Evolutionary conservation across 2,329 filamentous ascomycete genomes (phyloP), one percentile per base, ranked within the genome.

Genomic region (Chrysoporthe cubensis): DNA sequence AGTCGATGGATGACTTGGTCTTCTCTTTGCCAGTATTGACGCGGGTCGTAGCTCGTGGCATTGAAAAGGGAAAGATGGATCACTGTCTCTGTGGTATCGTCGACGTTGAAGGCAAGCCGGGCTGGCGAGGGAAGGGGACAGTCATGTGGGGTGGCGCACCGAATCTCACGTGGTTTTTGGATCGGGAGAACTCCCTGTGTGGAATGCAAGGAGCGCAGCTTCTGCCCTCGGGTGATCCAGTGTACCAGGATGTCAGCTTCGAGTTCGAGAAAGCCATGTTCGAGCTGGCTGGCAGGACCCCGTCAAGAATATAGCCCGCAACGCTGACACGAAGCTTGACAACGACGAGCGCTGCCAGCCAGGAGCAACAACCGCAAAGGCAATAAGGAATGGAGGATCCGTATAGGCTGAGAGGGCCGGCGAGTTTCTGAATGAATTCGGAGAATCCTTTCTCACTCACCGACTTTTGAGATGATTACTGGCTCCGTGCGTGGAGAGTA

Each of bases 81-180:
- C 69, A 81, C 69, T 81, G 82, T 0, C 71, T 85, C 7, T 78
- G 81, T 4, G 83, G 81, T 0, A 66, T 81, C 13, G 61, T 84
- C 8, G 79, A 78, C 1, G 67, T 80, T 42, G 72, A 83, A 62
- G 79, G 81, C 67, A 70, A 78, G 1, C 76, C 81, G 1, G 79
- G 80, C 3, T 82, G 81, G 77, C 82, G 82, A 57, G 80, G 81
- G 3, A 76, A 78, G 46, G 69, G 74, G 0, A 84, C 82, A 0
- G 72, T 84, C 65, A 79, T 76, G 3, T 84, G 82, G 82, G 82
- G 80, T 8, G 83, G 83, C 2, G 81, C 82, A 0, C 48, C 80
- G 70, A 83, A 81, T 0, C 71, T 83, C 32, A 62, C 77, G 2
- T 85, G 83, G 83, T 85, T 85, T 26, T 76, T 84, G 64, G 83